Base-by-base conservation (phyloP, 1,284 basidiomycete species). In the Pseudozyma sp. region DNA sequence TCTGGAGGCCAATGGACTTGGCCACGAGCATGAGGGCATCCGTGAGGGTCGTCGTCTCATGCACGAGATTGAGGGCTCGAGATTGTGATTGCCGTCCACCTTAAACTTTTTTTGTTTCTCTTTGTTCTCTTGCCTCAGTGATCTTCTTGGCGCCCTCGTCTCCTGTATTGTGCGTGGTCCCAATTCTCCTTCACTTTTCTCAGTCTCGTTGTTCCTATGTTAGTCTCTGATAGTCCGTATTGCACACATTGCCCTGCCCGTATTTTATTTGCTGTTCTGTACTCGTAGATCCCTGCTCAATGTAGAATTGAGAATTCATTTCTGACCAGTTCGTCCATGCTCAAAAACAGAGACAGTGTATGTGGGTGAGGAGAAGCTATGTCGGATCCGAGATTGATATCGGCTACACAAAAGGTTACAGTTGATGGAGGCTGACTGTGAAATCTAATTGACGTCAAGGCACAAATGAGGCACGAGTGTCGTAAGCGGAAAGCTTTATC, bases 11-110 rank as follows among this genome's bases (percentile, higher is more conserved):
- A 71, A 67, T 19, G 73, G 70, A 9, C 60, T 59, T 44, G 65
- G 58, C 10, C 64, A 77, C 56, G 78, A 80, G 60, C 70, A 77
- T 53, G 78, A 80, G 61, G 78, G 78, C 34, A 72, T 80, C 18
- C 65, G 68, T 14, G 78, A 80, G 55, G 78, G 78, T 18, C 59
- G 74, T 10, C 50, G 73, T 2, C 53, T 78, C 44, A 80, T 80
- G 78, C 64, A 66, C 59, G 75, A 77, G 55, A 63, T 70, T 11
- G 71, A 67, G 21, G 71, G 71, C 43, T 72, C 69, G 18, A 58
- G 74, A 3, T 31, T 76, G 57, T 76, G 49, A 21, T 52, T 31
- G 25, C 25, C 25, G 3, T 31, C 25, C 25, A 18, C 21, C 25
- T 31, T 38, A 35, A 12, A 3, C 45, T 39, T 9, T 13, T 47